Base-by-base conservation (phyloP, 345 rosid species). In the Anacardium occidentale region DNA sequence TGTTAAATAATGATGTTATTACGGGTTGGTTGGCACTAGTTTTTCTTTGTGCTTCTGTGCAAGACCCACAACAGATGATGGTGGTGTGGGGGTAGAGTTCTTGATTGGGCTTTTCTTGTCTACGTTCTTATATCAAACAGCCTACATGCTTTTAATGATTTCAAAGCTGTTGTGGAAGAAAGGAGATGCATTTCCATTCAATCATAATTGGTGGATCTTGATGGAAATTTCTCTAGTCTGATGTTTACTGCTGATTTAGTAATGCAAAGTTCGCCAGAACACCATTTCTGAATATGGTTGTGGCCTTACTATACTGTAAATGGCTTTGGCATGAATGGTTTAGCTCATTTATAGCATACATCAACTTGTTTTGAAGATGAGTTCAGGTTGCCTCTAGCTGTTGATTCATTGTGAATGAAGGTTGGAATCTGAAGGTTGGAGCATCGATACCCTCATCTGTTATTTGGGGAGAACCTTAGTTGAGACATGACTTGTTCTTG, bases 1-100 rank as follows among this genome's bases (percentile, higher is more conserved):
- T 79, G 79, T 67, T 50, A 91, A 89, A 83, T 79, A 86, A 72
- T 86, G 92, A 91, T 71, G 77, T 75, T 29, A 29, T 72, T 68
- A 60, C 69, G 71, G 73, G 69, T 76, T 59, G 68, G 54, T 45
- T 25, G 78, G 65, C 67, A 61, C 42, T 74, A 61, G 74, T 69
- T 63, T 73, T 44, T 68, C 37, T 51, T 69, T 20, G 44, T 34
- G 68, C 80, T 75, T 62, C 40, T 63, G 64, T 24, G 45, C 45
- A 9, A 69, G 71, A 71, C 37, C 44, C 63, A 53, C 58, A 18
- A 70, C 20, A 10, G 64, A 62, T 54, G 77, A 77, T 76, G 72
- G 66, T 72, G 80, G 55, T 61, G 74, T 56, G 66, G 68, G 75
- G 29, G 69, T 50, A 47, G 71, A 48, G 42, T 44, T 75, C 21